Base-by-base conservation (phyloP, 2,329 filamentous ascomycete species). In the Pyricularia sp. region DNA sequence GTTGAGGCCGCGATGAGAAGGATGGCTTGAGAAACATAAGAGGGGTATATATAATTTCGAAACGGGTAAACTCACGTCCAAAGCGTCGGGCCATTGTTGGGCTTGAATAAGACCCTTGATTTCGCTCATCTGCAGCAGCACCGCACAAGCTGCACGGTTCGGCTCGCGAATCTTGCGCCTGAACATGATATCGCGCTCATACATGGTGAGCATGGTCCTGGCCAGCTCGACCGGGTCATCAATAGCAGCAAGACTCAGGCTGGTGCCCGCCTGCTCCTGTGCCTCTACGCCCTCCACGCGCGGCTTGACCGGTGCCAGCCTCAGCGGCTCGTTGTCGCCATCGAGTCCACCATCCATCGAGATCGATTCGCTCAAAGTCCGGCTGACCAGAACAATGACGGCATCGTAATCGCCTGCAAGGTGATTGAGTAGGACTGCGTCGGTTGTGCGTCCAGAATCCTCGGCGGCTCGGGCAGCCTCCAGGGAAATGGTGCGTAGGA, bases 401-500 rank as follows among this genome's bases (percentile, higher is more conserved):
- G 90, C 93, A 77, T 99, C 93, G 77, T 97, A 98, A 78, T 99
- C 94, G 75, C 93, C 92, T 0, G 95, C 94, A 63, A 99, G 84
- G 78, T 99, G 94, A 78, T 97, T 98, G 67, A 99, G 84, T 67
- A 99, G 85, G 17, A 98, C 94, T 2, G 96, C 94, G 79, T 99
- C 95, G 0, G 94, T 96, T 1, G 91, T 93, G 66, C 96, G 88
- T 58, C 95, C 94, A 74, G 94, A 96, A 78, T 98, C 94, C 73
- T 99, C 94, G 4, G 95, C 95, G 75, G 94, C 92, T 72, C 91
- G 90, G 59, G 95, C 95, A 10, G 95, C 95, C 78, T 97, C 93
- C 63, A 95, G 84, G 1, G 94, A 98, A 74, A 99, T 94, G n/a
- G 90, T 91, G 75, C 90, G 90, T 78, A 99, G 86, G 77, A 97